phyloP scores from a whole-genome alignment of 352 stramenopile genomes.

The Phytopythium vexans region DNA sequence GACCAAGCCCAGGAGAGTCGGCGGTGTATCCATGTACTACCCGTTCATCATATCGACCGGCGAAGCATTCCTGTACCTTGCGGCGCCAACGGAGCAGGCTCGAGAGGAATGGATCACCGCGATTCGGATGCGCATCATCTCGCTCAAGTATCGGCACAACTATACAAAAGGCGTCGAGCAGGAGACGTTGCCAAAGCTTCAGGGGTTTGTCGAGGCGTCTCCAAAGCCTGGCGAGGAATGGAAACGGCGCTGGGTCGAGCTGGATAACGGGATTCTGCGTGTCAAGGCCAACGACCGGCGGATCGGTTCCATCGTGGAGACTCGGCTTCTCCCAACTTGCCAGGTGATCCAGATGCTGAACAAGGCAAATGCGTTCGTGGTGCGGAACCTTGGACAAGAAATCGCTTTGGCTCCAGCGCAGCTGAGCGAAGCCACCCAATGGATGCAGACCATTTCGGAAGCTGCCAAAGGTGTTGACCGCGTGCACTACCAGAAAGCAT shows the following conservation, averaged over 20 bases:
- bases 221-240: slow-evolving; percentile 37
- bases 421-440: slow-evolving; percentile 36
- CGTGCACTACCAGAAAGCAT: slow-evolving; percentile 39
- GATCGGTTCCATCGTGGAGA: slow-evolving; percentile 51
- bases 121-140: slow-evolving; percentile 63
- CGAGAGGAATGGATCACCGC: slow-evolving; percentile 59
- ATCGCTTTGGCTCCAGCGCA: slow-evolving; percentile 41
- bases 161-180: not conserved
- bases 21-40: slow-evolving; percentile 25
- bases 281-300: slow-evolving; percentile 60
- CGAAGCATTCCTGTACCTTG: slow-evolving; percentile 45
- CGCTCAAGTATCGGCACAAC: slow-evolving; percentile 60
- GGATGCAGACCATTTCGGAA: slow-evolving; percentile 38
- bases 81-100: slow-evolving; percentile 36
- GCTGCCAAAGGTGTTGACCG: slow-evolving; percentile 19
- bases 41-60: slow-evolving; percentile 62
- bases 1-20: slow-evolving; percentile 1
- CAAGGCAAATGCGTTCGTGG: slow-evolving; percentile 54
- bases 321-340: slow-evolving; percentile 47
- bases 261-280: slow-evolving; percentile 63
- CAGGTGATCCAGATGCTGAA: slow-evolving; percentile 28
- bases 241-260: slow-evolving; percentile 59
- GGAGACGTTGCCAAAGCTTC: slow-evolving; percentile 25
- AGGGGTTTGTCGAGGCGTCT: slow-evolving; percentile 61
- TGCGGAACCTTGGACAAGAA: slow-evolving; percentile 47